Conservation (phyloP, 2,329 filamentous ascomycete species). For the Falciphora oryzae region DNA sequence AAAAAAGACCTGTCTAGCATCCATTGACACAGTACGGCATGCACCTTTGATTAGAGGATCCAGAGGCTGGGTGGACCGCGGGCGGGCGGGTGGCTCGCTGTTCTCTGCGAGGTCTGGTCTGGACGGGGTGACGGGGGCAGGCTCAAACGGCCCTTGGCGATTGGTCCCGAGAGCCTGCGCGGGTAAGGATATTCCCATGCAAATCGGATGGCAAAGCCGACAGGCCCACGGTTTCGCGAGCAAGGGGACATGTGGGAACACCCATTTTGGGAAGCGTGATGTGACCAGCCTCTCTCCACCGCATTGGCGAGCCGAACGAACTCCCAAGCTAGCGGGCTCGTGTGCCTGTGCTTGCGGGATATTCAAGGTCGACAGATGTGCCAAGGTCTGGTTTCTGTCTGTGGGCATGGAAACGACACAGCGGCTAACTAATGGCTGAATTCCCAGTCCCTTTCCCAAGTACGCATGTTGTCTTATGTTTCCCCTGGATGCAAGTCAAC, state of each 20-base stretch:
- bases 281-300: neutral
- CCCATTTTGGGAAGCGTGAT: neutral
- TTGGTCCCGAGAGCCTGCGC: neutral
- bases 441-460: too few species aligned
- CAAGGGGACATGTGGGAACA: neutral
- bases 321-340: neutral
- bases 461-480: too few species aligned
- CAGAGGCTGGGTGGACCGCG: neutral
- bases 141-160: neutral
- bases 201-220: neutral
- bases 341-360: neutral
- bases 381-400: too few species aligned
- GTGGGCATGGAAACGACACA: too few species aligned
- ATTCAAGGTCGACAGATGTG: neutral
- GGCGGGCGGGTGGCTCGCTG: neutral
- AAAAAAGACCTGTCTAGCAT: neutral
- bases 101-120: neutral
- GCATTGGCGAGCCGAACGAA: neutral
- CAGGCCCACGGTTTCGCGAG: neutral
- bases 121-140: too few species aligned
- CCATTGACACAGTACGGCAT: neutral
- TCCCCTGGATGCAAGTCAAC: neutral
- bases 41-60: neutral
- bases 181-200: neutral
- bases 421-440: too few species aligned